Evolutionary conservation across 192 early-diverging fungal species (phyloP).

Genomic region (Coemansia sp.): DNA sequence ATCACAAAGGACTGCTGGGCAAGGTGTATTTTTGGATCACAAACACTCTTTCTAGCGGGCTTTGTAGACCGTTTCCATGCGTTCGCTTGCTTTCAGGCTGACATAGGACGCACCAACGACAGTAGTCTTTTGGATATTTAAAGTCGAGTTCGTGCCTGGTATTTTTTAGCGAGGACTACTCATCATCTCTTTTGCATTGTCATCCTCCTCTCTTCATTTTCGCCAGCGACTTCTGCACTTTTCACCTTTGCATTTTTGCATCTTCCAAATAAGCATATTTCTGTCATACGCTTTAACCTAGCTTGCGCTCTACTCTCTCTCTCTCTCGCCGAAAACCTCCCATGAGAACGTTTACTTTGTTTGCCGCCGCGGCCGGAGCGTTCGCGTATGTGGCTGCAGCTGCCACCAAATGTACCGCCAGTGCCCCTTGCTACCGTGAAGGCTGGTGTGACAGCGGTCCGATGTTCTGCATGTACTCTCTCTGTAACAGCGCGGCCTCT

Average conservation of each 20-base stretch:
- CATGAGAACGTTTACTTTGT: conserved; percentile 21
- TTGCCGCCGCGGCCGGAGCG: conserved; percentile 18
- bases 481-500: conserved; percentile 37
- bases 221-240: background rate
- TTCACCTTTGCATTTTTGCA: background rate
- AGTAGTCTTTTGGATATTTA: background rate
- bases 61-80: background rate
- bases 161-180: background rate
- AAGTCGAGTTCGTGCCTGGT: background rate
- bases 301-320: background rate
- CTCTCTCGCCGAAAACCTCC: background rate
- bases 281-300: background rate
- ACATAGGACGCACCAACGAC: background rate
- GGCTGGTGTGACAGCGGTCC: conserved; percentile 50
- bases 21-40: background rate
- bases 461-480: conserved; percentile 48
- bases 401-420: conserved; percentile 24
- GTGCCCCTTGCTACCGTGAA: conserved; percentile 41
- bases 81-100: background rate
- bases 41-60: background rate
- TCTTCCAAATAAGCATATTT: background rate
- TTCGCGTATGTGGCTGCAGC: conserved; percentile 13
- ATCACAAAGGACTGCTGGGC: background rate
- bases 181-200: background rate
- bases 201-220: background rate